A percentile compares a stretch with the other conserved stretches of the same genome.
These are phyloP conservation scores for Dactylellina cionopaga DNA, from an alignment of 2,329 filamentous ascomycete species.

Conservation along the genomic window DNA sequence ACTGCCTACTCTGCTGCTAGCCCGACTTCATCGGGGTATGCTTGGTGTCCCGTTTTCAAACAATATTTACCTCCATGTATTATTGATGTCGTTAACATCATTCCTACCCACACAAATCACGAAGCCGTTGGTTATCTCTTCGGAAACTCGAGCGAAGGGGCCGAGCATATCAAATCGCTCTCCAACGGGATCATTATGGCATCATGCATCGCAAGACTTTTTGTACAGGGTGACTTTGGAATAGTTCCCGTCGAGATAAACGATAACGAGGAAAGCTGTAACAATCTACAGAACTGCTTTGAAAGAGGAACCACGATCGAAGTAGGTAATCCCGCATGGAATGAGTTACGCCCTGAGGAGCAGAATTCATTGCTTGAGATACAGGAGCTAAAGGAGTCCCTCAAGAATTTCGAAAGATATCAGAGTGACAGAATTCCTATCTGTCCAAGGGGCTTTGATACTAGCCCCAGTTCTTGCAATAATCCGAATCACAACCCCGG, in stretches of 20 bases:
- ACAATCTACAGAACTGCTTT: not conserved
- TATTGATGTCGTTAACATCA: slow-evolving; percentile 24
- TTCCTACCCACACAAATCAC: slow-evolving; percentile 5
- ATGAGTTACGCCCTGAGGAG: not conserved
- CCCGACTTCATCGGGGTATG: not conserved
- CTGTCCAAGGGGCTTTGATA: too few species aligned
- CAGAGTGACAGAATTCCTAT: too few species aligned
- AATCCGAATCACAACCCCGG: too few species aligned
- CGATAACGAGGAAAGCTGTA: not conserved
- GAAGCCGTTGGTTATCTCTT: slow-evolving; percentile 24
- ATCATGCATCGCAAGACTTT: slow-evolving; percentile 16
- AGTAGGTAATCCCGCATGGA: not conserved
- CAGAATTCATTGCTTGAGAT: slow-evolving; percentile 1
- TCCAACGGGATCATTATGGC: slow-evolving; percentile 35
- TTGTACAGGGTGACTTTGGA: slow-evolving; percentile 15
- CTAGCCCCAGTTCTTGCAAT: too few species aligned
- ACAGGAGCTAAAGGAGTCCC: not conserved
- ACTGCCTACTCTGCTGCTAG: slow-evolving; percentile 17
- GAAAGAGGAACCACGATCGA: not conserved
- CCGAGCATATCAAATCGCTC: slow-evolving; percentile 19
- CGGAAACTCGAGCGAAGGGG: slow-evolving; percentile 13
- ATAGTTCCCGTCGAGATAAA: slow-evolving; percentile 25
- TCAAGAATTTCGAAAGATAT: not conserved
- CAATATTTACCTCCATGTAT: slow-evolving; percentile 30
- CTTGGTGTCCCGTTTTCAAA: slow-evolving; percentile 46